Percentiles rank a stretch among this genome's conserved stretches.
Conservation (phyloP, 768 basidiomycete species). For the Tephrocybe sp. region DNA sequence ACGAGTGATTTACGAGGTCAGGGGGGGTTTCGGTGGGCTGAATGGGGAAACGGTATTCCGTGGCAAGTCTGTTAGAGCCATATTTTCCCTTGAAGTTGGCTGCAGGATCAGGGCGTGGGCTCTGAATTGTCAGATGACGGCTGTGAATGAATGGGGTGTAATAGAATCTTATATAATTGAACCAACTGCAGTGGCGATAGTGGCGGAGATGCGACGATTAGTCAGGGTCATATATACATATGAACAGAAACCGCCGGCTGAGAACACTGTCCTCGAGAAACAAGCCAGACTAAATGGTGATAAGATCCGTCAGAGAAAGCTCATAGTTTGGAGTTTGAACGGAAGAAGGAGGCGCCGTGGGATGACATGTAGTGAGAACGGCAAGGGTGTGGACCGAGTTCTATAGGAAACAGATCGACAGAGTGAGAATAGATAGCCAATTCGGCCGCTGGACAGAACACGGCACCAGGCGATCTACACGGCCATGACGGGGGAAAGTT, state of each 20-base stretch:
- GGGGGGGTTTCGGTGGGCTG: neutral
- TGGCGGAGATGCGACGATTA: neutral
- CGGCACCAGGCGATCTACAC: conserved; percentile 10
- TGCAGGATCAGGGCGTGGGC: neutral
- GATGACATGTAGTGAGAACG: conserved; percentile 9
- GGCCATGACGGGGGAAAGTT: conserved; percentile 7
- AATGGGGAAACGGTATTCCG: conserved; percentile 7
- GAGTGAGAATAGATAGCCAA: conserved; percentile 10
- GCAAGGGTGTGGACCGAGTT: neutral
- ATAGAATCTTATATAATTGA: neutral
- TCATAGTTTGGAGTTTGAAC: conserved; percentile 1
- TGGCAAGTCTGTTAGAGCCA: conserved; percentile 1
- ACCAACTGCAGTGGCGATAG: neutral
- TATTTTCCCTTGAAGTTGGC: neutral
- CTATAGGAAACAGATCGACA: conserved; percentile 5
- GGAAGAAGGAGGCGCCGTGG: conserved; percentile 7
- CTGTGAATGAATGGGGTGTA: neutral
- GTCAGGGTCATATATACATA: neutral
- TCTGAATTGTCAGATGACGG: conserved; percentile 2
- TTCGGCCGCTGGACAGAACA: neutral
- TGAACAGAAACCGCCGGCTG: neutral
- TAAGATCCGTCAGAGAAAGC: conserved; percentile 7
- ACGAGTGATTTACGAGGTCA: neutral
- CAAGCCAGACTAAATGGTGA: conserved; percentile 5
- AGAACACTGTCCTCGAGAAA: neutral